Base-by-base conservation (phyloP, 2,329 filamentous ascomycete species). In the Phialemoniopsis sp. region DNA sequence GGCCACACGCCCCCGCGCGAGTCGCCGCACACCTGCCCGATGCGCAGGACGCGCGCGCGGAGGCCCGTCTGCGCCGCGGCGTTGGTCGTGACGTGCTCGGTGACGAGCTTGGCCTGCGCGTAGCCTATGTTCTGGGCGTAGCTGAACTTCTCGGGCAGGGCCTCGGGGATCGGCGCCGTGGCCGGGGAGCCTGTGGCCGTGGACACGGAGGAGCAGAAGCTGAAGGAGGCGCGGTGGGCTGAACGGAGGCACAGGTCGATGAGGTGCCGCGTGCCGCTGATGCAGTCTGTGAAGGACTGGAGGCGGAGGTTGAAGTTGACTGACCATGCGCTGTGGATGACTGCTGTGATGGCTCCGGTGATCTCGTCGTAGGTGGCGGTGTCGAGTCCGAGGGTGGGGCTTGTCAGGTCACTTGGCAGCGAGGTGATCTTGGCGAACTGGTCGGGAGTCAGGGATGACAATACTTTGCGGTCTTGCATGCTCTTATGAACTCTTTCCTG, bases 1-100 rank as follows among this genome's bases (percentile, higher is more conserved):
- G 73, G 76, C 75, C 73, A 78, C 3, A 70, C 48, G 2, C 72
- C 74, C n/a, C 58, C 45, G 2, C 54, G 37, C 0, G 62, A 69
- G 45, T 76, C 71, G 2, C 64, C 72, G 13, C 71, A 64, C 13
- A 78, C 64, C 47, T 77, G 73, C 0, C 74, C 73, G 1, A 76
- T 59, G 1, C 74, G 60, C 5, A 73, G 46, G 7, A 72, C 58
- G 4, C 59, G 55, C 3, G 58, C 35, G 7, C 31, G 19, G 15
- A 45, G 17, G 28, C 39, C 39, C 3, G 34, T 37, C 14, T 39
- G 39, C 28, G 18, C 28, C 8, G 42, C 39, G 10, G 42, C 42
- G 4, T 34, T 36, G 7, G 37, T 13, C 34, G 16, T 19, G 29
- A 44, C 26, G 35, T 43, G 41, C 32, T 43, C 41, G 1, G 38